Base-by-base conservation (phyloP, 257 asterid genomes). In the Fraxinus cuspidata region DNA sequence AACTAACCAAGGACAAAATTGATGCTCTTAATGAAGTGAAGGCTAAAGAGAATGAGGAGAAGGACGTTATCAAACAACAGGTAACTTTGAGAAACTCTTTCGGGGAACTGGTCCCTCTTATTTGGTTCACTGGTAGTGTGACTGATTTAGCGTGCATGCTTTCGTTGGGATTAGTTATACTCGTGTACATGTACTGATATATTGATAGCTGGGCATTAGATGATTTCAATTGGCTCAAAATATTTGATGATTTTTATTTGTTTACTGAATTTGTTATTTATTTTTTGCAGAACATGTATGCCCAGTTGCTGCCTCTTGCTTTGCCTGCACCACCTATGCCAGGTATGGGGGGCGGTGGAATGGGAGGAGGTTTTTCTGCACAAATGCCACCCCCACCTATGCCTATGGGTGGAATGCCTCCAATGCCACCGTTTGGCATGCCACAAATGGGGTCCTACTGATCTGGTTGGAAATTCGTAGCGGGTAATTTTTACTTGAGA, bases 281-380 rank as follows among this genome's bases (percentile, higher is more conserved):
- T 40, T 80, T 21, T 65, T 44, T 90, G 92, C 98, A 93, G 97
- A 96, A 96, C 82, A 89, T 93, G 97, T 92, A 96, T 82, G 98
- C 98, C 31, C 98, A 96, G 86, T 84, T 93, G 85, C 87, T 96
- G 76, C 99, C 99, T 80, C 97, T 96, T 87, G 99, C 99, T 63
- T 85, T 96, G 84, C 99, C 99, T 18, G 98, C 99, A 13, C 99
- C 99, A 23, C 97, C 98, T 68, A 89, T 91, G 96, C 90, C 96
- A 0, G 97, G 97, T 73, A 87, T 91, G 92, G 91, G 89, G 28
- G 89, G 85, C 31, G 85, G 84, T 32, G 88, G 92, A 10, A 84
- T 89, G 94, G 96, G 92, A 38, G 96, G 92, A 18, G 95, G 93
- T 71, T 91, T 71, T 70, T 82, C 77, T 19, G 82, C 86, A 42